These are phyloP conservation scores for Quillaja saponaria DNA, from an alignment of 306 rosid species.

Conservation along the genomic window DNA sequence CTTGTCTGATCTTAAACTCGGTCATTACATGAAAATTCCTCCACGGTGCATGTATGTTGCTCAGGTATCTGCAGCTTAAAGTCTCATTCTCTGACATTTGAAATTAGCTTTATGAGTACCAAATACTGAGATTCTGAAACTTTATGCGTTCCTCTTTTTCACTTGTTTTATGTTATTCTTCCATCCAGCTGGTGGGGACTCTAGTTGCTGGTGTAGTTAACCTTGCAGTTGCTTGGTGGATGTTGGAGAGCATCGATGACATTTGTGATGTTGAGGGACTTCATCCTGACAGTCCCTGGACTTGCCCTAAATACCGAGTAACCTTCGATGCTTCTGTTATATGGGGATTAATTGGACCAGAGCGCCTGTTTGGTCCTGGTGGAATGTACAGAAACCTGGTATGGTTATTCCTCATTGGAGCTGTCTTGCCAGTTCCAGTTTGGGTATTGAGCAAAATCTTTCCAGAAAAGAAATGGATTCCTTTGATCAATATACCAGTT, in stretches of 20 bases:
- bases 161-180: constrained; percentile 3
- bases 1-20: constrained; percentile 95
- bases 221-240: constrained; percentile 99
- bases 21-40: constrained; percentile 98
- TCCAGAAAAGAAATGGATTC: constrained; percentile 90
- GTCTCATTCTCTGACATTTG: not conserved
- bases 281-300: constrained; percentile 90
- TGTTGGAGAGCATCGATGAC: constrained; percentile 74
- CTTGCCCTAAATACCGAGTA: constrained; percentile 93
- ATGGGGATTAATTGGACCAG: constrained; percentile 96
- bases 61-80: constrained; percentile 58
- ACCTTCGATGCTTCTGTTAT: constrained; percentile 95
- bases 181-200: constrained; percentile 82
- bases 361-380: constrained; percentile 78
- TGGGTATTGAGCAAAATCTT: constrained; percentile 78
- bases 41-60: constrained; percentile 92
- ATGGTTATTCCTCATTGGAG: constrained; percentile 89
- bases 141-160: not conserved
- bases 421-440: constrained; percentile 78
- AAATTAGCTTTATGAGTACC: too few species aligned
- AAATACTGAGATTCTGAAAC: not conserved
- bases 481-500: constrained; percentile 87
- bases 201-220: constrained; percentile 71
- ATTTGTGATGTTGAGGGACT: constrained; percentile 67
- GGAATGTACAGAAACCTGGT: constrained; percentile 85